Evolutionary conservation across 768 basidiomycete genomes (phyloP).

Genomic region (Serendipita sp.): DNA sequence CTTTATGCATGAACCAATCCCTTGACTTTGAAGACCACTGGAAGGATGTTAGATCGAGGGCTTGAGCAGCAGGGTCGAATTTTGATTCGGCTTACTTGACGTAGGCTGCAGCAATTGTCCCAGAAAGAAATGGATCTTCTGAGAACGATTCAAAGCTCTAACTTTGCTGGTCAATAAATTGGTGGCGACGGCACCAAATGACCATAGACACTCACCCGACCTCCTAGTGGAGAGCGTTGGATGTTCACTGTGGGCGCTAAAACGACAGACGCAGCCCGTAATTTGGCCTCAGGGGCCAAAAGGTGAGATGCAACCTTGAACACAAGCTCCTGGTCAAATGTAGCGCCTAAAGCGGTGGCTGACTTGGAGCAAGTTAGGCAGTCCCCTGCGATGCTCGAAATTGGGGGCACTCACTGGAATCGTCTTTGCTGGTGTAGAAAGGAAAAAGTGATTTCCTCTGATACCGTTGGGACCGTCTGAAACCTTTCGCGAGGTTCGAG

Average conservation of each 20-base stretch:
- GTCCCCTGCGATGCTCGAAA: background rate
- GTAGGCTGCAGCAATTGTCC: conserved; percentile 52
- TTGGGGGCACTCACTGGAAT: conserved; percentile 34
- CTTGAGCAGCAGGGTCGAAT: background rate
- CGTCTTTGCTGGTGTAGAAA: conserved; percentile 67
- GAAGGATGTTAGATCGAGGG: background rate
- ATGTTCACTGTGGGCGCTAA: conserved; percentile 77
- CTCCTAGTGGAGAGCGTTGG: conserved; percentile 29
- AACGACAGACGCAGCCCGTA: conserved; percentile 49
- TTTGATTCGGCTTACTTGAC: conserved; percentile 25
- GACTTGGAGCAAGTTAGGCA: conserved; percentile 22
- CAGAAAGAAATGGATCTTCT: conserved; percentile 62
- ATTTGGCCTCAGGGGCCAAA: conserved; percentile 55
- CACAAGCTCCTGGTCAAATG: conserved; percentile 53
- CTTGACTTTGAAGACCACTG: conserved; percentile 49
- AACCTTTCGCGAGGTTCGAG: conserved; percentile 29
- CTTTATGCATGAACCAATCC: conserved; percentile 66
- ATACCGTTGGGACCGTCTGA: conserved; percentile 71
- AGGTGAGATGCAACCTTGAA: conserved; percentile 45
- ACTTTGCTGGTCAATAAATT: conserved; percentile 5
- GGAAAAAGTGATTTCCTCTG: conserved; percentile 62
- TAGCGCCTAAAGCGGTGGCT: conserved; percentile 59
- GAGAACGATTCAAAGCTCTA: conserved; percentile 53
- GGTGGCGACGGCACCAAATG: background rate
- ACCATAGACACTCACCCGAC: background rate